Evolutionary conservation across 2,329 filamentous ascomycete genomes (phyloP), one percentile per base, ranked within the genome.

Genomic region (Diaporthe eres): DNA sequence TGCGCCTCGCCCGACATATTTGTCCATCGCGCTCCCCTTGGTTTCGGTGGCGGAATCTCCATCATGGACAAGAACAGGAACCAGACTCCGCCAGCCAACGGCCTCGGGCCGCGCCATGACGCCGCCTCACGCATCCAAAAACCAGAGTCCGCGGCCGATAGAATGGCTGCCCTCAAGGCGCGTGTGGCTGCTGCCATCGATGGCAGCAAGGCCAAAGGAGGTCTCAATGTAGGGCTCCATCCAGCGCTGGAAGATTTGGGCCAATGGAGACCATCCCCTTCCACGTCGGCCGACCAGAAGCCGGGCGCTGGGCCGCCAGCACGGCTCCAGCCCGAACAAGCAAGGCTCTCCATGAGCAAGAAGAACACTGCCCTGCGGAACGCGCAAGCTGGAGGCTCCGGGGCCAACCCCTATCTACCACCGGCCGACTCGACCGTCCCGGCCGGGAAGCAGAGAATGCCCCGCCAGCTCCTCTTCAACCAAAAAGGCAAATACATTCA

Each of bases 401-500:
- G 31, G 28, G 39, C n/a, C 9, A 98, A 98, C 79, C 95, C 96
- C 0, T 98, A 98, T 83, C 96, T 94, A 78, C 95, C 98, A 80
- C 88, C 93, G 7, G 93, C 86, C 78, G 95, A 97, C 80, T 88
- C 93, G 10, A 93, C 86, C 78, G 84, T 92, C 17, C 89, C 90
- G n/a, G 77, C 87, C 84, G 81, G 82, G 44, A 94, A 93, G 80
- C 87, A 90, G 51, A 90, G 95, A 70, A 89, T 94, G 78, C 90
- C 95, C 15, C 92, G 94, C 76, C 92, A 94, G 78, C 88, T 99
- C 25, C 87, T 95, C 17, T 98, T 99, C 87, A 98, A 98, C 80
- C 93, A 96, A 80, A 97, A 98, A 84, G 97, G 97, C 72, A 98
- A 98, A 89, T 98, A 98, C 82, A 98, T 98, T 76, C 93, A 95